Conservation (phyloP, 2,329 filamentous ascomycete species). For the Fusarium vanettenii region DNA sequence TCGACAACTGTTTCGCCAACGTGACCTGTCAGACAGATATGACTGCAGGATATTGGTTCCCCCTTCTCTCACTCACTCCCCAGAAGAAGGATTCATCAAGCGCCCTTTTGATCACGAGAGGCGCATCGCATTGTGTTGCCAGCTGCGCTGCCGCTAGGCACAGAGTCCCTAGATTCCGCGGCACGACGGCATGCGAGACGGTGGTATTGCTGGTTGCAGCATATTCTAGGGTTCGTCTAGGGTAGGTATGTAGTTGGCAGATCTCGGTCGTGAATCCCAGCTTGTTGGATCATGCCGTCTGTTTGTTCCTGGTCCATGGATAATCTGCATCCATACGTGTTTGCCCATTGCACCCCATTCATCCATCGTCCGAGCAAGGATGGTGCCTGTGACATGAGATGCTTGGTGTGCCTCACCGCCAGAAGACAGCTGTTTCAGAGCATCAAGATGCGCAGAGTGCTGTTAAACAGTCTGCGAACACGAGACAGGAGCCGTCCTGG, state of each 20-base stretch:
- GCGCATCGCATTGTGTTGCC: constrained; percentile 4
- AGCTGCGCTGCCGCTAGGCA: constrained; percentile 11
- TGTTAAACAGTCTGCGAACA: background rate
- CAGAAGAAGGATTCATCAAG: background rate
- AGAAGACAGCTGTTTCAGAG: constrained; percentile 35
- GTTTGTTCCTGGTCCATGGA: background rate
- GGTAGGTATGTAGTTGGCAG: constrained; percentile 6
- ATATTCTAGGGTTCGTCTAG: constrained; percentile 1
- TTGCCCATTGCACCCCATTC: background rate
- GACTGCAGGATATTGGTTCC: constrained; percentile 18
- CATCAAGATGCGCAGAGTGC: constrained; percentile 25
- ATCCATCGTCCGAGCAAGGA: constrained; percentile 15
- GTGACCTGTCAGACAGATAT: constrained; percentile 33
- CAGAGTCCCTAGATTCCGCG: constrained; percentile 20
- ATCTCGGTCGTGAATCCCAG: background rate
- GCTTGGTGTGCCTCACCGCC: constrained; percentile 23
- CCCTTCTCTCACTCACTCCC: background rate
- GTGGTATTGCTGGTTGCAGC: background rate
- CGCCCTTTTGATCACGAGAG: constrained; percentile 26
- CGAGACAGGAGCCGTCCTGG: background rate
- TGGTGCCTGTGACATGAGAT: constrained; percentile 4
- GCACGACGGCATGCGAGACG: background rate
- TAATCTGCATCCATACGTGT: background rate
- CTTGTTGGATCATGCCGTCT: background rate
- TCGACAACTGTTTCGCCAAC: constrained; percentile 22